Conservation (phyloP, 2,329 filamentous ascomycete genomes). For the Magnaporthales sp. region DNA sequence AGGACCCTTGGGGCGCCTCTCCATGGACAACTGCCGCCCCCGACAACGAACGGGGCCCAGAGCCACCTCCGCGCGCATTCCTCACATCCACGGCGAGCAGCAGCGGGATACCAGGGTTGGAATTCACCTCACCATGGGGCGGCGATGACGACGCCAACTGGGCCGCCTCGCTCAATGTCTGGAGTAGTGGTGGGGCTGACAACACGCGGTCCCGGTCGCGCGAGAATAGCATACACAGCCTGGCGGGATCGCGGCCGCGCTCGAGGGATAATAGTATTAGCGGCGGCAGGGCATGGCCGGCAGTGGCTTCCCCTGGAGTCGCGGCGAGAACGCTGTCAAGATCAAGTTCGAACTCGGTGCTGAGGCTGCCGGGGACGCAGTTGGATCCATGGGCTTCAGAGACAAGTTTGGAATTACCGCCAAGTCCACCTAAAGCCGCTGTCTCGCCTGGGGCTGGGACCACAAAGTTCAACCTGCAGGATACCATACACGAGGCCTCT, state of each 20-base stretch:
- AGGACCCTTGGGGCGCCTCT: slow-evolving; percentile 52
- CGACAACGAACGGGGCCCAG: slow-evolving; percentile 24
- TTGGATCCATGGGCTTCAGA: slow-evolving; percentile 5
- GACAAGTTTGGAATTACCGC: not conserved
- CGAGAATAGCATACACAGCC: not conserved
- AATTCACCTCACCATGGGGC: slow-evolving; percentile 30
- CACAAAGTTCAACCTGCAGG: not conserved
- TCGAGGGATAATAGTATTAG: slow-evolving; percentile 10
- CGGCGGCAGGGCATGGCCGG: slow-evolving; percentile 19
- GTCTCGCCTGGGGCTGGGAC: not conserved
- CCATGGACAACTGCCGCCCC: slow-evolving; percentile 41
- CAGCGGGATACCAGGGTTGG: slow-evolving; percentile 16
- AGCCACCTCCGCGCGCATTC: slow-evolving; percentile 32
- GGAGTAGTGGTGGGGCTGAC: not conserved
- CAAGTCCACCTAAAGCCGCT: slow-evolving; percentile 1
- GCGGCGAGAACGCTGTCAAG: slow-evolving; percentile 24
- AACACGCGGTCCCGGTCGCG: not conserved
- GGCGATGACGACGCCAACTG: slow-evolving; percentile 22
- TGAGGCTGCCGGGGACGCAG: not conserved
- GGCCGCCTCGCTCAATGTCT: slow-evolving; percentile 17
- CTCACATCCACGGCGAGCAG: slow-evolving; percentile 23
- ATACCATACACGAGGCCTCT: not conserved
- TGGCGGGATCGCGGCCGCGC: not conserved
- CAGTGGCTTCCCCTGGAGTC: slow-evolving; percentile 31
- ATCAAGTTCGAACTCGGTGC: slow-evolving; percentile 17